Evolutionary conservation across 768 basidiomycete genomes (phyloP).

Genomic region (Hypholoma sublateritium): DNA sequence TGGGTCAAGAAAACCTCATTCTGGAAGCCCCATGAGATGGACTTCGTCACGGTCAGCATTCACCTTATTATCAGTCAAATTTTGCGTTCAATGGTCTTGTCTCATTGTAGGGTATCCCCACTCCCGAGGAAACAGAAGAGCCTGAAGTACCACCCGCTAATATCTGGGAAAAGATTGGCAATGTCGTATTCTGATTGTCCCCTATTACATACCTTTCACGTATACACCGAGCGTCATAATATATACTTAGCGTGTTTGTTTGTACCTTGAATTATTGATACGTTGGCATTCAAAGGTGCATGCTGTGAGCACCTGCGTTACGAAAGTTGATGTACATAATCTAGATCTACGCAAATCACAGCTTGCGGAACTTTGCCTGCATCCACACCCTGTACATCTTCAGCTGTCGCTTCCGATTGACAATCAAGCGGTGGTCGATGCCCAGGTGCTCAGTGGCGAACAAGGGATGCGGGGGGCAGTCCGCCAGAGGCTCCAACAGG

Average conservation of each 20-base stretch:
- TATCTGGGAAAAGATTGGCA: constrained; percentile 48
- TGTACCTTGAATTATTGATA: no score
- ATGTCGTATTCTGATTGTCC: constrained; percentile 47
- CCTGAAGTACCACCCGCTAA: constrained; percentile 51
- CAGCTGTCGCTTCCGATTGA: constrained; percentile 91
- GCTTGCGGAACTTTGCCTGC: constrained; percentile 80
- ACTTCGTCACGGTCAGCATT: constrained; percentile 62
- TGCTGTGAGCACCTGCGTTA: neutral
- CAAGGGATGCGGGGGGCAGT: constrained; percentile 52
- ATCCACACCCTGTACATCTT: constrained; percentile 99
- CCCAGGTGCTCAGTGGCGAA: constrained; percentile 86
- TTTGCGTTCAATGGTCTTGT: neutral
- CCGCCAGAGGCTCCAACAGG: constrained; percentile 32
- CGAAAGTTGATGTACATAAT: neutral
- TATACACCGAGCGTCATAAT: neutral
- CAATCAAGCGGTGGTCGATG: constrained; percentile 83
- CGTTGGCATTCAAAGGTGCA: no score
- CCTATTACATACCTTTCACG: neutral
- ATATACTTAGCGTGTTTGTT: neutral
- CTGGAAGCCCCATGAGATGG: constrained; percentile 66
- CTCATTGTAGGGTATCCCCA: constrained; percentile 56
- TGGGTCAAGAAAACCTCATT: constrained; percentile 36
- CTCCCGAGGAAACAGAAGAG: constrained; percentile 65
- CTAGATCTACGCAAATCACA: constrained; percentile 12
- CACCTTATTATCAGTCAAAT: neutral